Evolutionary conservation across 2,329 filamentous ascomycete genomes (phyloP).

Genomic region (Raffaelea deltoideospora): DNA sequence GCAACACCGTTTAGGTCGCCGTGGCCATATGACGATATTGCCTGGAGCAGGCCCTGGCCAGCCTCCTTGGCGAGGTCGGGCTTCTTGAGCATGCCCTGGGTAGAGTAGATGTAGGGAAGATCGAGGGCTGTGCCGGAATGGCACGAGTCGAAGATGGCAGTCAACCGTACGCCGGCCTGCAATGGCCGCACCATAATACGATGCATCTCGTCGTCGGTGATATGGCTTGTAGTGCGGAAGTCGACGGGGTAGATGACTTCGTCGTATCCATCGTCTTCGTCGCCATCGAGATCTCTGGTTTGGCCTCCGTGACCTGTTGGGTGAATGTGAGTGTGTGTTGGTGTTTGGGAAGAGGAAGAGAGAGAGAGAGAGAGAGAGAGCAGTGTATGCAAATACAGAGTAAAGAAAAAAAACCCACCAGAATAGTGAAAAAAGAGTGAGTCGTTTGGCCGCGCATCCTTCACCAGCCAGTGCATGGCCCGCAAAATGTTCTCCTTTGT

Average conservation of each 20-base stretch:
- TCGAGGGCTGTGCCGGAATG: constrained; percentile 53
- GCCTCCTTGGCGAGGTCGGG: constrained; percentile 55
- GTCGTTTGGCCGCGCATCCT: constrained; percentile 82
- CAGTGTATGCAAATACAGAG: background rate
- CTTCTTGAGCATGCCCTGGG: constrained; percentile 53
- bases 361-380: background rate
- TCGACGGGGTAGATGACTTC: constrained; percentile 77
- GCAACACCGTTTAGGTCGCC: constrained; percentile 77
- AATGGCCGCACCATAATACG: constrained; percentile 50
- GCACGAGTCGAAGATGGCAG: constrained; percentile 50
- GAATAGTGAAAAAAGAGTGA: constrained; percentile 97
- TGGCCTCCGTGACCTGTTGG: constrained; percentile 64
- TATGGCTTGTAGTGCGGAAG: constrained; percentile 58
- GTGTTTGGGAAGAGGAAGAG: background rate
- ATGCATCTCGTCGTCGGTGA: constrained; percentile 75
- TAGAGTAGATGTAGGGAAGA: constrained; percentile 54
- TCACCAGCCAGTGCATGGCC: constrained; percentile 96
- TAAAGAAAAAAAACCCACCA: constrained; percentile 33
- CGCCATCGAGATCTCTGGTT: constrained; percentile 62
- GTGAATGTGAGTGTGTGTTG: background rate
- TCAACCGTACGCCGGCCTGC: constrained; percentile 39
- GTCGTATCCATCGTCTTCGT: constrained; percentile 69
- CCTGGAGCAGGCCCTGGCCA: constrained; percentile 45
- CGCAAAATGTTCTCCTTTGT: constrained; percentile 90
- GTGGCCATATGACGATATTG: constrained; percentile 40